Base-by-base conservation (phyloP, 768 basidiomycete genomes). In the Agrocybe chaxingu region DNA sequence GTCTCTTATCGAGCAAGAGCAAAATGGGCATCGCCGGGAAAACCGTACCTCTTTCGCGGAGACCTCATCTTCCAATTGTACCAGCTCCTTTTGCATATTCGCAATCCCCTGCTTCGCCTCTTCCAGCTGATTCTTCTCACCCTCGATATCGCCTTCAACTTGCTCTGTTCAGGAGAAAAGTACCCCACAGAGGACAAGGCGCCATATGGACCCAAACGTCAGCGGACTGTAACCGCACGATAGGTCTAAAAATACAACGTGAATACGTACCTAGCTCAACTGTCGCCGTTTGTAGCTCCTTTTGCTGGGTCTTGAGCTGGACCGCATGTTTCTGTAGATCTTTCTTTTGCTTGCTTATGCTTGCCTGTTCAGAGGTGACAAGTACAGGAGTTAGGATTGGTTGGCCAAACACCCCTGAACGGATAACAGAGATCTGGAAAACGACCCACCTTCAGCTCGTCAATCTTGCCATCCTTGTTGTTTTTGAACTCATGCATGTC, bases 401-500 rank as follows among this genome's bases (percentile, higher is more conserved):
- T 24, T 29, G 10, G 47, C 48, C 24, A 40, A 45, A 42, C 13
- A 33, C 44, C 47, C 13, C 18, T 47, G 11, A 40, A 37, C 12
- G 16, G 2, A 5, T 9, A 33, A 3, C n/a, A 19, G 30, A 48
- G 18, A 42, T 12, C 33, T 16, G 13, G 12, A 24, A 3, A 29
- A 37, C 2, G 2, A 24, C 72, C 41, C 50, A 89, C 95, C 76
- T 95, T 97, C 56, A 98, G 80, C 64, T 98, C 89, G 12, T 87
- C 88, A 48, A 92, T 89, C 70, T 98, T 98, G 42, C 93, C 92
- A 45, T 98, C 97, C 66, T 97, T 97, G 73, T 99, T 95, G 69
- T 95, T 88, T 74, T 97, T 95, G 76, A 99, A 98, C 72, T 98
- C 97, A 48, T 82, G 82, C 93, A 99, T 98, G 65, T 99, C 97